Percentiles rank a stretch among this genome's conserved stretches.
Conservation (phyloP, 352 stramenopile species). For the Phytopythium ostracodes region DNA sequence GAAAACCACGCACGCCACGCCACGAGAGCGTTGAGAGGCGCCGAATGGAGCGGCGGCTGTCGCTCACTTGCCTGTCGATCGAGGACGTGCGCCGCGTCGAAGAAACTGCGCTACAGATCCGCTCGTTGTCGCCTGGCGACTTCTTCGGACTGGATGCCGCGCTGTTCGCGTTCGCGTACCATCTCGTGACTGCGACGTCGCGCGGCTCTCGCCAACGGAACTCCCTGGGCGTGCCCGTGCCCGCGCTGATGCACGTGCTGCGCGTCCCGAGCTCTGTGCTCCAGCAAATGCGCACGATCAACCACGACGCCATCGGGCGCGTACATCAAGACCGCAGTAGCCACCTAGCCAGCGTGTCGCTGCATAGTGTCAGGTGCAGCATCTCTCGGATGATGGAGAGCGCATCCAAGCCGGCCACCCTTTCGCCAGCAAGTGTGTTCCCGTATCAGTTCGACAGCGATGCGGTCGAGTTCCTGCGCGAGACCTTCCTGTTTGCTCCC, state of each 20-base stretch:
- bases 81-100: slow-evolving; percentile 9
- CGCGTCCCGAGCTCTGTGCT: slow-evolving; percentile 26
- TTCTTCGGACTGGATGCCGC: slow-evolving; percentile 45
- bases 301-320: slow-evolving; percentile 6
- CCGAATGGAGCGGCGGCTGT: neutral
- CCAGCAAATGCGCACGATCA: slow-evolving; percentile 20
- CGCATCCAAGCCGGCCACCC: neutral
- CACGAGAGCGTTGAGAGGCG: neutral
- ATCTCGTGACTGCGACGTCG: slow-evolving; percentile 29
- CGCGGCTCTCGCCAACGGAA: slow-evolving; percentile 44
- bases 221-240: slow-evolving; percentile 34
- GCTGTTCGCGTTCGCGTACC: slow-evolving; percentile 33
- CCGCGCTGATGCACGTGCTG: slow-evolving; percentile 30
- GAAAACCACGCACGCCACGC: neutral
- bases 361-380: neutral
- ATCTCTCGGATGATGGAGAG: neutral
- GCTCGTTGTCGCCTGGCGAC: slow-evolving; percentile 30
- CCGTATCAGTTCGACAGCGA: slow-evolving; percentile 19
- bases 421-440: neutral
- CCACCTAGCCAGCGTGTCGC: neutral
- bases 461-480: slow-evolving; percentile 19
- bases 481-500: slow-evolving; percentile 41
- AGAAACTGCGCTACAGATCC: slow-evolving; percentile 14
- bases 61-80: neutral
- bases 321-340: neutral